phyloP scores from a whole-genome alignment of 2,329 filamentous ascomycete genomes.

The Fusarium subtropicale region DNA sequence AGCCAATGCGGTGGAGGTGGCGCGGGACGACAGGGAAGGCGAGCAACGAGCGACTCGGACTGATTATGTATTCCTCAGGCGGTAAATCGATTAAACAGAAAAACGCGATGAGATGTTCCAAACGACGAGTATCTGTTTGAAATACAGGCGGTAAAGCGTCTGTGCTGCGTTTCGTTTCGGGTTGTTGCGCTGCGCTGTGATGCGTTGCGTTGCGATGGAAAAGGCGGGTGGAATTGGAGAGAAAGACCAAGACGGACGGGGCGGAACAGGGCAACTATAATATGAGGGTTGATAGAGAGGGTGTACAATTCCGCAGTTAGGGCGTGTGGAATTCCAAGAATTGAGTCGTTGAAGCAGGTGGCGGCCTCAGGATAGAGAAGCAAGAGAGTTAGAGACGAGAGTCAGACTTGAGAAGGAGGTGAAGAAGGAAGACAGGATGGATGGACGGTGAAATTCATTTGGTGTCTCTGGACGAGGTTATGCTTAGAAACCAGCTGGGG shows the following conservation, averaged over 20 bases:
- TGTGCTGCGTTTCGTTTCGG: background rate
- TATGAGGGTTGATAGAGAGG: conserved; percentile 42
- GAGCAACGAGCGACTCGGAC: conserved; percentile 24
- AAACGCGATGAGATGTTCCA: conserved; percentile 10
- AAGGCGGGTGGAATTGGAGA: conserved; percentile 45
- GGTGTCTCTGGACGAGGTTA: conserved; percentile 36
- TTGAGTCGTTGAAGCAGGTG: conserved; percentile 24
- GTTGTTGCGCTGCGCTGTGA: background rate
- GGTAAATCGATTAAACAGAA: conserved; percentile 12
- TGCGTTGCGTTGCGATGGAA: conserved; percentile 7
- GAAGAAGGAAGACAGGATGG: conserved; percentile 18
- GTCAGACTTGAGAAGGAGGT: conserved; percentile 22
- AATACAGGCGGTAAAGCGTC: conserved; percentile 25
- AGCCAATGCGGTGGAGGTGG: conserved; percentile 31
- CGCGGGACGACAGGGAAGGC: conserved; percentile 31
- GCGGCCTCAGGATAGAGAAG: conserved; percentile 40
- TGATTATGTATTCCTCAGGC: conserved; percentile 36
- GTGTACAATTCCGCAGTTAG: conserved; percentile 19
- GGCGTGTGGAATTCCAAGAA: conserved; percentile 22
- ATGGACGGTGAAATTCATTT: conserved; percentile 22
- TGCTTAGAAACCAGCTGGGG: conserved; percentile 47
- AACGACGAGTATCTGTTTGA: conserved; percentile 30
- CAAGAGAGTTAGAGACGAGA: conserved; percentile 10
- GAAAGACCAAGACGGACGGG: conserved; percentile 41
- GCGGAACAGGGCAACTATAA: conserved; percentile 45